Percentiles rank a stretch among this genome's conserved stretches.
These are phyloP conservation scores for Vickermania ingenoplastis DNA, from an alignment of 208 protist species.

Conservation along the genomic window DNA sequence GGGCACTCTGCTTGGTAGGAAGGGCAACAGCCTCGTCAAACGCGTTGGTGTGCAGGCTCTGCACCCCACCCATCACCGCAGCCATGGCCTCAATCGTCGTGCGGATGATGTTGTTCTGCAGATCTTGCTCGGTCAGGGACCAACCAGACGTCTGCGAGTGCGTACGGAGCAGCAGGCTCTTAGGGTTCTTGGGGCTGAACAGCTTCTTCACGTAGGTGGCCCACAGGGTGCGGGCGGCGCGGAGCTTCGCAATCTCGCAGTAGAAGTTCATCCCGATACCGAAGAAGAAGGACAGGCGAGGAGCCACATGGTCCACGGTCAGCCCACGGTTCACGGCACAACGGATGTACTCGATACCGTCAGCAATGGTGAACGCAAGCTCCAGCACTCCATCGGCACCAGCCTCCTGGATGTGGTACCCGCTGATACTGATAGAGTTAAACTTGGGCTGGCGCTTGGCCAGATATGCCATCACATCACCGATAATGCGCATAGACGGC, in stretches of 20 bases:
- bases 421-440: slow-evolving; percentile 92
- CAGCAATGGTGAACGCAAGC: slow-evolving; percentile 93
- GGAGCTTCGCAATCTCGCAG: slow-evolving; percentile 93
- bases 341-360: slow-evolving; percentile 93
- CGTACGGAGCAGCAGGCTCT: slow-evolving; percentile 88
- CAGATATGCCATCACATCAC: slow-evolving; percentile 93
- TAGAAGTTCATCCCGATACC: slow-evolving; percentile 97
- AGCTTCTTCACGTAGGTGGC: slow-evolving; percentile 87
- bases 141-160: slow-evolving; percentile 96
- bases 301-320: slow-evolving; percentile 91
- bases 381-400: slow-evolving; percentile 88
- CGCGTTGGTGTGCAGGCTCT: slow-evolving; percentile 93
- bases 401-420: slow-evolving; percentile 96
- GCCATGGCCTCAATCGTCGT: slow-evolving; percentile 97
- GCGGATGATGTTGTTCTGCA: slow-evolving; percentile 95
- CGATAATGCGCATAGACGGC: slow-evolving; percentile 90
- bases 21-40: slow-evolving; percentile 94
- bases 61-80: slow-evolving; percentile 89
- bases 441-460: slow-evolving; percentile 92
- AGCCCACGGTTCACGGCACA: slow-evolving; percentile 48
- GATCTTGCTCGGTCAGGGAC: slow-evolving; percentile 94
- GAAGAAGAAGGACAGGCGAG: slow-evolving; percentile 94
- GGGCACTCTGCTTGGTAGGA: slow-evolving; percentile 86
- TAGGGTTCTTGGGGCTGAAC: slow-evolving; percentile 87
- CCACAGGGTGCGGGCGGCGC: slow-evolving; percentile 93